Evolutionary conservation across 169 alveolate genomes (phyloP), one percentile per base, ranked within the genome.

Genomic region (Theileria equi): DNA sequence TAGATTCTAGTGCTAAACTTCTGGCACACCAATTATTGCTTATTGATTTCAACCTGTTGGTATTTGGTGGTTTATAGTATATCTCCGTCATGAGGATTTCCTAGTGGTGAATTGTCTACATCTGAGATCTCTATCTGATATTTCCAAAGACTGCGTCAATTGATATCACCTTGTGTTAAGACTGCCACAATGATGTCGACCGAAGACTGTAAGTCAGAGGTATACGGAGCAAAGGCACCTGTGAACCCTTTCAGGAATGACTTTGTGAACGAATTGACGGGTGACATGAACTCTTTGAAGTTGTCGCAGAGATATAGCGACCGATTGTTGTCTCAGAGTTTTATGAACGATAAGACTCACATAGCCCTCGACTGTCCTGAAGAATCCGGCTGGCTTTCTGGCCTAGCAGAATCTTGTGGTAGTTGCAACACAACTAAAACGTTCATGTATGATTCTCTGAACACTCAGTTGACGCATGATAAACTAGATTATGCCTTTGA

Each of bases 351-450:
- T 44, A 29, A 53, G 23, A 25, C 26, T 34, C 54, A 3, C 1
- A 25, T 41, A 25, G 21, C 21, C 17, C 17, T 3, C 50, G 25
- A 50, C 25, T 25, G 3, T 11, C 23, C 57, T 36, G 10, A 1
- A 17, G 53, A 57, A 19, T 40, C 29, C 2, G 40, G 11, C 23
- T 57, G 67, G 67, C 16, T 31, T 10, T 57, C 67, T n/a, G 67
- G 66, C 16, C 11, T 57, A 41, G 67, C 28, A n/a, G 67, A 57
- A 16, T 57, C 67, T 25, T 28, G 67, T 23, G 61, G 65, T 13
- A 35, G 61, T 23, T 43, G 67, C 11, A 55, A 57, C 3, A 40
- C 35, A 40, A 8, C 45, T 17, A 57, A 40, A 11, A 31, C 67
- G 31, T 57, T 28, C 31, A 57, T 57, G 53, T 57, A 43, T 13